These are phyloP conservation scores for Spatholobus suberectus DNA, from an alignment of 306 rosid genomes.

Conservation along the genomic window DNA sequence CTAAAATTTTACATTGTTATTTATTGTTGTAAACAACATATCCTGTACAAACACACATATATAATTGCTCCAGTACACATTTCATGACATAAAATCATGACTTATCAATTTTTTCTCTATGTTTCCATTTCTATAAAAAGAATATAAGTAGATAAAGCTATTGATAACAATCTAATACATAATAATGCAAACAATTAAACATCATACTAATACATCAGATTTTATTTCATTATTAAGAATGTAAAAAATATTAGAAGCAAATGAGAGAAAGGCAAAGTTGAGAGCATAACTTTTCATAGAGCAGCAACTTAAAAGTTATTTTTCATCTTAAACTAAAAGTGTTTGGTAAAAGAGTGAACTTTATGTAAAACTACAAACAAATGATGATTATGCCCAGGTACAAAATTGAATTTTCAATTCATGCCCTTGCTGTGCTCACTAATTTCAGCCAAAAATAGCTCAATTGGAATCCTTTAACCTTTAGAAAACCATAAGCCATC, in stretches of 20 bases:
- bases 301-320: not conserved
- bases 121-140: not conserved
- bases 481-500: not conserved
- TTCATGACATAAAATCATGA: not conserved
- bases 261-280: not conserved
- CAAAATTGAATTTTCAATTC: constrained; percentile 11
- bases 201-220: not conserved
- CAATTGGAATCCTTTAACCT: not conserved
- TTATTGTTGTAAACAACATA: not conserved
- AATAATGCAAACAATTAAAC: constrained; percentile 20
- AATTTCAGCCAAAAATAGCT: not conserved
- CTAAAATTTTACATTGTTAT: not conserved
- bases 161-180: not conserved
- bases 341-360: not conserved
- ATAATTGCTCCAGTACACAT: not conserved
- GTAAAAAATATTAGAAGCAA: not conserved
- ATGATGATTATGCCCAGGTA: not conserved
- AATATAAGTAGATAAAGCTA: not conserved
- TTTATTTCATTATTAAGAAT: not conserved
- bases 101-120: not conserved
- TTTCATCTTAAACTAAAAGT: not conserved
- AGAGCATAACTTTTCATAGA: not conserved
- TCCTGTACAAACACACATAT: not conserved
- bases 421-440: not conserved
- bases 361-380: not conserved